Conservation (phyloP, 371 early-diverging fungal genomes). For the Mucor plumbeus region DNA sequence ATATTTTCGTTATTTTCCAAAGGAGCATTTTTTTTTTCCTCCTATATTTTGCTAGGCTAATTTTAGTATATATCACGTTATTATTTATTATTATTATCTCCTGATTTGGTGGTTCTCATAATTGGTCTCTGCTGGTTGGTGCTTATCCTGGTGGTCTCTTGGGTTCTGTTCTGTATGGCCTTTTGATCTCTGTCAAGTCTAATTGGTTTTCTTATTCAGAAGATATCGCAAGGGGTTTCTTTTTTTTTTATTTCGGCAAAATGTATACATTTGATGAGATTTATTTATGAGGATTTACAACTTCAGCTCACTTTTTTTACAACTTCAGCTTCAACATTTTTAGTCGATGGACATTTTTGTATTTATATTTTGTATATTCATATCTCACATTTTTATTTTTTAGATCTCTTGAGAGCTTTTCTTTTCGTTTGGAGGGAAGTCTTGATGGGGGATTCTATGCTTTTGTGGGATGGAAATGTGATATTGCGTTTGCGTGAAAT, state of each 20-base stretch:
- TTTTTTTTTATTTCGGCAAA: not conserved
- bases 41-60: not conserved
- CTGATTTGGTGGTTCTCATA: not conserved
- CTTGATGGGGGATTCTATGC: conserved; percentile 1
- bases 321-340: conserved; percentile 5
- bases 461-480: not conserved
- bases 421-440: conserved; percentile 5
- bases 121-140: not conserved
- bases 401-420: conserved; percentile 8
- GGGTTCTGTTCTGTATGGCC: not conserved
- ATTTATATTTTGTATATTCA: conserved; percentile 1
- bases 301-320: not conserved
- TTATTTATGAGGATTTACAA: not conserved
- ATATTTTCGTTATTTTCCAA: not conserved
- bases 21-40: not conserved
- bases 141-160: not conserved
- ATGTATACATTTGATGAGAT: not conserved
- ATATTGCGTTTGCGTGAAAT: too few species aligned
- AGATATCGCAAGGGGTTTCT: too few species aligned
- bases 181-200: not conserved
- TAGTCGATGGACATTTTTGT: not conserved
- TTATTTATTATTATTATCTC: not conserved
- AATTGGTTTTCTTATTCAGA: not conserved
- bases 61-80: not conserved
- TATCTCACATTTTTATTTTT: conserved; percentile 2